Conservation (phyloP, 2,329 filamentous ascomycete species). For the Polytolypa hystricis region DNA sequence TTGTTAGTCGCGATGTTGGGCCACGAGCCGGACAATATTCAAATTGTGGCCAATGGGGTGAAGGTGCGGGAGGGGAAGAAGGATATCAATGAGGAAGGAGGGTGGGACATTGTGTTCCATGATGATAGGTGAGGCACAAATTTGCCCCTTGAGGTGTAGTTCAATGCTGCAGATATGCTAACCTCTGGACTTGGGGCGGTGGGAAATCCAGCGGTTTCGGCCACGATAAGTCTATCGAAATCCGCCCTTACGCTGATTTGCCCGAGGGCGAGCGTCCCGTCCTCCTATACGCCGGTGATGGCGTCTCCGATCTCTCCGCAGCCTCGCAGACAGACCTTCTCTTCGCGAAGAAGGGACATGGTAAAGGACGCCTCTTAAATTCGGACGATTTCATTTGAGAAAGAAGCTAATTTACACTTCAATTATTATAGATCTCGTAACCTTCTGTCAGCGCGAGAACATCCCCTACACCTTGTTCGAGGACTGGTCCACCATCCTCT, state of each 20-base stretch:
- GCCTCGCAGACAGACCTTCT: constrained; percentile 86
- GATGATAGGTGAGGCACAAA: constrained; percentile 56
- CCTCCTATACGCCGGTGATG: constrained; percentile 91
- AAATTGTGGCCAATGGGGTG: constrained; percentile 85
- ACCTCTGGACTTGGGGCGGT: too few species aligned
- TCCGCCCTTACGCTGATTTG: constrained; percentile 66
- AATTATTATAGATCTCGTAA: constrained; percentile 59
- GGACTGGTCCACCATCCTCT: constrained; percentile 69
- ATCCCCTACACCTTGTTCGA: constrained; percentile 82
- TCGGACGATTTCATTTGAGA: too few species aligned
- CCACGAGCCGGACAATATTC: constrained; percentile 63
- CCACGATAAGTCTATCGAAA: constrained; percentile 92
- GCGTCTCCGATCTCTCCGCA: constrained; percentile 83
- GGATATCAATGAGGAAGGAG: constrained; percentile 64
- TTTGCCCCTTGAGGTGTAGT: neutral
- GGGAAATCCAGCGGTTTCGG: constrained; percentile 60
- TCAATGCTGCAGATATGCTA: neutral
- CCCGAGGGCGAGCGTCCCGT: constrained; percentile 59
- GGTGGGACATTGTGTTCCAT: constrained; percentile 81
- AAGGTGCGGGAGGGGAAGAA: constrained; percentile 57
- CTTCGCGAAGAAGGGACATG: constrained; percentile 84
- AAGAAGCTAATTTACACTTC: too few species aligned
- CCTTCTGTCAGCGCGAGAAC: constrained; percentile 71
- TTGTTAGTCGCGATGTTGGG: constrained; percentile 72
- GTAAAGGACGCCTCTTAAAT: too few species aligned